These are phyloP conservation scores for Hymenochaete sp. DNA, from an alignment of 1,284 basidiomycete species.

Conservation along the genomic window DNA sequence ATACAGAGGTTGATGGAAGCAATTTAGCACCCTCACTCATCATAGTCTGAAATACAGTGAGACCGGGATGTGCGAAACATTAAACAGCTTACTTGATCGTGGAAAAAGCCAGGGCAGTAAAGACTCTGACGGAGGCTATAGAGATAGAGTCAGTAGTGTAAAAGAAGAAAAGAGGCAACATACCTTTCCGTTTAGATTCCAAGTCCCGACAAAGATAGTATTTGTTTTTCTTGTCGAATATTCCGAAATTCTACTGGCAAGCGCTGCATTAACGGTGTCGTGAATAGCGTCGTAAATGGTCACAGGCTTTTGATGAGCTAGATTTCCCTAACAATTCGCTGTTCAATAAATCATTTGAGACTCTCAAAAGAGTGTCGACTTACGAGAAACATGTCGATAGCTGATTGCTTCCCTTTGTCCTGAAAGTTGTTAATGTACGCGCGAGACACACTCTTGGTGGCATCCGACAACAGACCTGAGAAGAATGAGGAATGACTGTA, in stretches of 20 bases:
- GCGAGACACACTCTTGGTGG: constrained; percentile 90
- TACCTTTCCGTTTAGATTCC: constrained; percentile 91
- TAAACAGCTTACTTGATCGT: constrained; percentile 45
- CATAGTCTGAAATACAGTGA: constrained; percentile 34
- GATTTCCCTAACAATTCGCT: constrained; percentile 65
- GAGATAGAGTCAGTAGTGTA: constrained; percentile 12
- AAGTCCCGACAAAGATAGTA: constrained; percentile 82
- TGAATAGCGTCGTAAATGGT: constrained; percentile 92
- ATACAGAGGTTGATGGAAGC: background rate
- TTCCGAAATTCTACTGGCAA: constrained; percentile 71
- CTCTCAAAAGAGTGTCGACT: constrained; percentile 20
- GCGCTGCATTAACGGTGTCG: constrained; percentile 68
- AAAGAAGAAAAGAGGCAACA: constrained; percentile 22
- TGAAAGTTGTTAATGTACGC: constrained; percentile 99
- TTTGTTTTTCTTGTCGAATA: constrained; percentile 77
- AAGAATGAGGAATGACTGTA: constrained; percentile 13
- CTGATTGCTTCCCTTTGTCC: constrained; percentile 88
- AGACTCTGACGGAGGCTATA: constrained; percentile 70
- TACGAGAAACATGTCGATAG: constrained; percentile 93
- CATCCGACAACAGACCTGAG: constrained; percentile 84
- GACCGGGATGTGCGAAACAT: constrained; percentile 3
- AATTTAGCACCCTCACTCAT: constrained; percentile 41
- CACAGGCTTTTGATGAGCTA: constrained; percentile 81
- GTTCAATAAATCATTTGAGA: background rate
- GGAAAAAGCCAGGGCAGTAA: constrained; percentile 90